These are phyloP conservation scores for Irineochytrium annulatum DNA, from an alignment of 192 early-diverging fungal genomes.

Conservation along the genomic window DNA sequence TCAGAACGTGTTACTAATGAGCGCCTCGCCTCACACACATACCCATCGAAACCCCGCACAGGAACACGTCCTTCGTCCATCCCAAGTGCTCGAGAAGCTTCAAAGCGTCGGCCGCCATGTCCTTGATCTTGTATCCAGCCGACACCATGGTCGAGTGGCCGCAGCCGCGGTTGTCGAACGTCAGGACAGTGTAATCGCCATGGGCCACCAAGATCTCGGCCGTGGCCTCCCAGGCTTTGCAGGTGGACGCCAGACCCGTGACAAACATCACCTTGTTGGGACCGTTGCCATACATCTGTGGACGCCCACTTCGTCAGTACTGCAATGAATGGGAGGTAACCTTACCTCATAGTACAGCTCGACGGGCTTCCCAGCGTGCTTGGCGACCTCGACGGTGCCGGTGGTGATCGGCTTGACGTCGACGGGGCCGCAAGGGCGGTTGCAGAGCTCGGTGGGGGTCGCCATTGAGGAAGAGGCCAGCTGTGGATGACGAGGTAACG, in stretches of 20 bases:
- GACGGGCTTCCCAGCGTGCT: too few species aligned
- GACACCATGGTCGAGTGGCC: slow-evolving; percentile 47
- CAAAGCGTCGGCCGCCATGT: slow-evolving; percentile 70
- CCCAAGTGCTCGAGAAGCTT: slow-evolving; percentile 68
- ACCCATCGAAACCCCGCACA: slow-evolving; percentile 80
- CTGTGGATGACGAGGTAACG: too few species aligned
- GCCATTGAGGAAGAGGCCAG: too few species aligned
- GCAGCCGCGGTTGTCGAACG: slow-evolving; percentile 79
- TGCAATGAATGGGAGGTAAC: too few species aligned
- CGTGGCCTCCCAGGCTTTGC: background rate
- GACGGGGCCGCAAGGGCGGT: too few species aligned
- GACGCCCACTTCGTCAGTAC: too few species aligned
- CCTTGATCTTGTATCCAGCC: slow-evolving; percentile 62
- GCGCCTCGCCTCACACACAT: background rate
- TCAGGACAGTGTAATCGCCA: background rate
- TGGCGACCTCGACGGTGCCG: too few species aligned
- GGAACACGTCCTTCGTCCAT: slow-evolving; percentile 66
- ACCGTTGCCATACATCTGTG: background rate
- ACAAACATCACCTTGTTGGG: background rate
- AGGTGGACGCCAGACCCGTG: background rate
- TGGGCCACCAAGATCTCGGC: background rate
- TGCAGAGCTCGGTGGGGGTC: too few species aligned
- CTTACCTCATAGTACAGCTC: too few species aligned
- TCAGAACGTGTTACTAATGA: background rate
- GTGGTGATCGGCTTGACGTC: too few species aligned